Evolutionary conservation across 2,329 filamentous ascomycete genomes (phyloP).

Genomic region (Pseudocercospora pini-densiflorae): DNA sequence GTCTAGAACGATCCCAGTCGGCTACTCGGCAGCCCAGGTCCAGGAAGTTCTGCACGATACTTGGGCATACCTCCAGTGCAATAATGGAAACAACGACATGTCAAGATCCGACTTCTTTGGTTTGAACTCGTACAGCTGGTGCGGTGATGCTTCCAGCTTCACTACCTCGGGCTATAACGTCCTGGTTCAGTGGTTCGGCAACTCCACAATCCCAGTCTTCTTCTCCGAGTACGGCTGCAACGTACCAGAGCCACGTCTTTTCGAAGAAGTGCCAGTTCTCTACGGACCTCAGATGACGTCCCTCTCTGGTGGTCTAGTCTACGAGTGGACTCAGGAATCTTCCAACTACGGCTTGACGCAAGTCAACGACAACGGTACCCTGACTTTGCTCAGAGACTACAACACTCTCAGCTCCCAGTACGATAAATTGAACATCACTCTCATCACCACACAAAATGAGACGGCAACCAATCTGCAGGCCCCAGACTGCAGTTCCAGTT

Average conservation of each 20-base stretch:
- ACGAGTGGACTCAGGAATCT: conserved; percentile 76
- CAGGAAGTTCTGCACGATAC: conserved; percentile 73
- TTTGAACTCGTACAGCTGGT: conserved; percentile 76
- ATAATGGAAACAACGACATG: conserved; percentile 59
- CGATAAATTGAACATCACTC: conserved; percentile 71
- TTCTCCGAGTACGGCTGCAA: conserved; percentile 87
- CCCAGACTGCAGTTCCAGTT: conserved; percentile 66
- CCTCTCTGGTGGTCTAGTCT: conserved; percentile 78
- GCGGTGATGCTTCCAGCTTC: conserved; percentile 69
- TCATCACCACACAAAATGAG: conserved; percentile 67
- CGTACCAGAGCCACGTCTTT: conserved; percentile 69
- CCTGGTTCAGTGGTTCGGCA: conserved; percentile 68
- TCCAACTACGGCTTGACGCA: conserved; percentile 60
- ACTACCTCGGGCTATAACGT: conserved; percentile 65
- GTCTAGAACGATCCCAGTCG: conserved; percentile 64
- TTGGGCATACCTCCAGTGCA: conserved; percentile 76
- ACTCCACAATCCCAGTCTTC: conserved; percentile 73
- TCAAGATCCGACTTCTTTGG: conserved; percentile 76
- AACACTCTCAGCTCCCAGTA: conserved; percentile 77
- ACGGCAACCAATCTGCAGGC: conserved; percentile 59
- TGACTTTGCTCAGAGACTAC: conserved; percentile 52
- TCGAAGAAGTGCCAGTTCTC: conserved; percentile 74
- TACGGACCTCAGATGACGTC: conserved; percentile 73
- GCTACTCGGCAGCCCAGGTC: conserved; percentile 76
- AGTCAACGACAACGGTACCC: conserved; percentile 49